Conservation (phyloP, 345 rosid genomes). For the Gynandropsis gynandra region DNA sequence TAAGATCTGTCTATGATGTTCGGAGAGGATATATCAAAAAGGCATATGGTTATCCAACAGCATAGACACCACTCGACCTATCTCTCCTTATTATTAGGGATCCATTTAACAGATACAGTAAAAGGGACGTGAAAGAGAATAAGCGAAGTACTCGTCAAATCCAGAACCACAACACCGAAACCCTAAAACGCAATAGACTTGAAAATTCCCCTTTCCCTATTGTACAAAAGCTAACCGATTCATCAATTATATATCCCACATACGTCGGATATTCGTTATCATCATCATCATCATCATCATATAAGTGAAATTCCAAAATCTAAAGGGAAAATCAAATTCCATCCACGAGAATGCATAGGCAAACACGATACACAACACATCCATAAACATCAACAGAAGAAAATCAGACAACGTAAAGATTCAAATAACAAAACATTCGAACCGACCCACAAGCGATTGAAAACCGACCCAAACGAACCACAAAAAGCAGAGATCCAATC, state of each 20-base stretch:
- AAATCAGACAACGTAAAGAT: background rate
- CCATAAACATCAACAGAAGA: background rate
- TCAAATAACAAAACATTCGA: slow-evolving; percentile 9
- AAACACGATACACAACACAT: slow-evolving; percentile 16
- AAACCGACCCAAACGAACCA: too few relatives aligned
- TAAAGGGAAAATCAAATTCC: background rate
- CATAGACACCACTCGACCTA: slow-evolving; percentile 22
- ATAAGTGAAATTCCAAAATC: background rate
- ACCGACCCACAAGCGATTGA: background rate
- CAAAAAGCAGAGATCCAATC: too few relatives aligned
- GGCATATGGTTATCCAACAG: slow-evolving; percentile 20
- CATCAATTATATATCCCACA: too few relatives aligned
- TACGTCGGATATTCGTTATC: background rate
- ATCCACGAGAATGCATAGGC: background rate
- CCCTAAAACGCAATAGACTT: too few relatives aligned
- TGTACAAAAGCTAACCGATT: too few relatives aligned
- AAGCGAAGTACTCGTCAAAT: too few relatives aligned
- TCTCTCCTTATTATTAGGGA: slow-evolving; percentile 9
- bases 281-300: slow-evolving; percentile 16
- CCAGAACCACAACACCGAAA: too few relatives aligned
- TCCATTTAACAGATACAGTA: background rate
- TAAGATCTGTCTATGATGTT: slow-evolving; percentile 22
- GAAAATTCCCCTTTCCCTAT: too few relatives aligned
- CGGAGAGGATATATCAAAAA: slow-evolving; percentile 13
- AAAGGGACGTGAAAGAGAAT: background rate